Percentiles rank a stretch among this genome's conserved stretches.
These are phyloP conservation scores for Apodospora peruviana DNA, from an alignment of 495 filamentous ascomycete species.

Conservation along the genomic window DNA sequence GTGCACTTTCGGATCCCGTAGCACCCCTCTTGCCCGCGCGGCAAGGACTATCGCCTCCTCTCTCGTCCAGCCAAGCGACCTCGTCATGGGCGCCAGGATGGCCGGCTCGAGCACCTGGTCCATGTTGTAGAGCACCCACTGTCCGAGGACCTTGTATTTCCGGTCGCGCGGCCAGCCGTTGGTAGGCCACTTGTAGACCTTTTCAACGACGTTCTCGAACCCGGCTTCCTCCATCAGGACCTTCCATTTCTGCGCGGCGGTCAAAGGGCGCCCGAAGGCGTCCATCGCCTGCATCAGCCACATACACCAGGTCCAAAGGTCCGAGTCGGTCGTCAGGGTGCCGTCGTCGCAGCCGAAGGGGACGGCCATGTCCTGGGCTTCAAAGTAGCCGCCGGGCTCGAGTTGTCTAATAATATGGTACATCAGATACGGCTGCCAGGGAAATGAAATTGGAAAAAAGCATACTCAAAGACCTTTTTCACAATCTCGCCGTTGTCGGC, in stretches of 20 bases:
- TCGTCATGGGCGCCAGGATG: no score
- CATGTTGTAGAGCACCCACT: slow-evolving; percentile 38
- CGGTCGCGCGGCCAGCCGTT: slow-evolving; percentile 49
- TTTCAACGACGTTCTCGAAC: slow-evolving; percentile 45
- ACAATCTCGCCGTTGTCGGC: slow-evolving; percentile 34
- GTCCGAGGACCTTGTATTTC: slow-evolving; percentile 47
- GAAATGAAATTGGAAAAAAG: neutral
- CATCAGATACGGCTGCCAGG: neutral
- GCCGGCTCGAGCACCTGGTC: no score
- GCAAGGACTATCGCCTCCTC: no score
- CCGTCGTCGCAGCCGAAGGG: slow-evolving; percentile 50
- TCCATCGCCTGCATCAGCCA: slow-evolving; percentile 26
- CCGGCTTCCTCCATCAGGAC: slow-evolving; percentile 42
- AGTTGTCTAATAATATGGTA: slow-evolving; percentile 7
- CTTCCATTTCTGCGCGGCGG: slow-evolving; percentile 29
- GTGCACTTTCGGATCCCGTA: no score
- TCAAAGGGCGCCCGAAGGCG: slow-evolving; percentile 4
- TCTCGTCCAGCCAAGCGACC: no score
- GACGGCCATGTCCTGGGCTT: slow-evolving; percentile 9
- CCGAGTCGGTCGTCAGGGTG: slow-evolving; percentile 27
- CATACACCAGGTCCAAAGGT: slow-evolving; percentile 19
- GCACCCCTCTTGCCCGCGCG: no score
- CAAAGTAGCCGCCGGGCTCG: slow-evolving; percentile 21
- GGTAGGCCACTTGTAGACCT: slow-evolving; percentile 32
- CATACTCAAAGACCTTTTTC: slow-evolving; percentile 20